Evolutionary conservation across 2,329 filamentous ascomycete genomes (phyloP), one percentile per base, ranked within the genome.

Genomic region (Fusarium graminum): DNA sequence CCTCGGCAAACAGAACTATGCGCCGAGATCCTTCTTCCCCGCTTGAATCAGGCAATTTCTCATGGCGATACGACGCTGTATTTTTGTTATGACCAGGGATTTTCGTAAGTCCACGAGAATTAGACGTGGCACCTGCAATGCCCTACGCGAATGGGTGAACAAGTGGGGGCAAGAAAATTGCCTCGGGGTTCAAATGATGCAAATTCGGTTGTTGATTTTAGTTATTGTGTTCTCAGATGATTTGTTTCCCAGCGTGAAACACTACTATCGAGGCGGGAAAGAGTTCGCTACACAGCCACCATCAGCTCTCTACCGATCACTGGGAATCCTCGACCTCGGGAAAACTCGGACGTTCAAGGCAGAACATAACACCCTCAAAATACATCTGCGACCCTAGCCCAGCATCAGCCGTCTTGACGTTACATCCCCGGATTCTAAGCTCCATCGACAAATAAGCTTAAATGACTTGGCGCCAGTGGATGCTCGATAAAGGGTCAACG

Each of bases 1-100:
- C 7, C 22, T 68, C 65, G 65, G 65, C 26, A n/a, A 52, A 52
- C 44, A 67, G 62, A 67, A 65, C 29, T 67, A 65, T 49, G 22
- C 54, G 38, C 65, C 65, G 65, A 65, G 34, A 14, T 12, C 28
- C 12, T 14, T 39, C 16, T 52, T 51, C 63, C 49, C 58, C 52
- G 39, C 55, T 28, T 56, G 44, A 36, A 53, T 59, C 64, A 54
- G 62, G 38, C 46, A 41, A 55, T 64, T 59, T 39, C 58, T 51
- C 44, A 59, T 39, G 39, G 32, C 26, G 26, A 63, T 41, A 17
- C 34, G 12, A 52, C 39, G 29, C 25, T 32, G n/a, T 51, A n/a
- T 34, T 44, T 32, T 7, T 34, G 22, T 11, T 11, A n/a, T 28
- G 11, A 29, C 22, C 32, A 46, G 19, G 42, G n/a, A 40, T 30